A percentile compares a stretch with the other conserved stretches of the same genome.
phyloP scores from a whole-genome alignment of 257 asterid species.

The Jaltomata sinuosa region DNA sequence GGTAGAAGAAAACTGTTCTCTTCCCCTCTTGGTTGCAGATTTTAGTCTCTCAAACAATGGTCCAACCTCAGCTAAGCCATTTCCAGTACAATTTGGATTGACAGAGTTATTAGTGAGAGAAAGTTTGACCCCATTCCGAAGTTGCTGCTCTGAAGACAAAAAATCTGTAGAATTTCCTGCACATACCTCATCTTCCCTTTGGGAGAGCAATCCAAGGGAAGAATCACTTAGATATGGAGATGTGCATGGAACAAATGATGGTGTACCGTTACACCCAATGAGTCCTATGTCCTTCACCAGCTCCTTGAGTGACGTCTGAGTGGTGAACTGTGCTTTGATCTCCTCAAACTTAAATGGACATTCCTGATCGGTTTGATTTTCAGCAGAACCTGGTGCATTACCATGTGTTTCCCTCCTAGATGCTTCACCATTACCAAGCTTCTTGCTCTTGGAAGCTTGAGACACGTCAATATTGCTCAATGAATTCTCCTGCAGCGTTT shows the following conservation, averaged over 20 bases:
- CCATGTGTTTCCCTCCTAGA: conserved; percentile 31
- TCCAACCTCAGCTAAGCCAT: conserved; percentile 18
- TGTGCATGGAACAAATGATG: conserved; percentile 33
- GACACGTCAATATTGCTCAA: conserved; percentile 12
- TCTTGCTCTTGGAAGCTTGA: conserved; percentile 30
- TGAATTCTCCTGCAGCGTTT: conserved; percentile 26
- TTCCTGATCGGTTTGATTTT: conserved; percentile 23
- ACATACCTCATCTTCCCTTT: conserved; percentile 18
- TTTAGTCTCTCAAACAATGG: conserved; percentile 28
- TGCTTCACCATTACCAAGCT: conserved; percentile 23
- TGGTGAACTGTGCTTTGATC: conserved; percentile 53
- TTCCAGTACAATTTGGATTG: conserved; percentile 19
- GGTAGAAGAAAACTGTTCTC: conserved; percentile 24
- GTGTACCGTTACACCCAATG: conserved; percentile 47
- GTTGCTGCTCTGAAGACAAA: conserved; percentile 16
- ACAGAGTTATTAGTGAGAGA: conserved; percentile 9
- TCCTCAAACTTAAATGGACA: conserved; percentile 69
- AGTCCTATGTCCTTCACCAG: conserved; percentile 60
- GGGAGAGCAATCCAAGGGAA: conserved; percentile 24
- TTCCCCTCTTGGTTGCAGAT: conserved; percentile 16
- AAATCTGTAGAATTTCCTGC: conserved; percentile 16
- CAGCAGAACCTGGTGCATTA: conserved; percentile 20
- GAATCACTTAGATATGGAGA: conserved; percentile 40
- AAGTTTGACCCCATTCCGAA: conserved; percentile 17
- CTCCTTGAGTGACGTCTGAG: conserved; percentile 61